Evolutionary conservation across 148 eudicot species (phyloP), one percentile per base, ranked within the genome.

Genomic region (Cornus controversa): DNA sequence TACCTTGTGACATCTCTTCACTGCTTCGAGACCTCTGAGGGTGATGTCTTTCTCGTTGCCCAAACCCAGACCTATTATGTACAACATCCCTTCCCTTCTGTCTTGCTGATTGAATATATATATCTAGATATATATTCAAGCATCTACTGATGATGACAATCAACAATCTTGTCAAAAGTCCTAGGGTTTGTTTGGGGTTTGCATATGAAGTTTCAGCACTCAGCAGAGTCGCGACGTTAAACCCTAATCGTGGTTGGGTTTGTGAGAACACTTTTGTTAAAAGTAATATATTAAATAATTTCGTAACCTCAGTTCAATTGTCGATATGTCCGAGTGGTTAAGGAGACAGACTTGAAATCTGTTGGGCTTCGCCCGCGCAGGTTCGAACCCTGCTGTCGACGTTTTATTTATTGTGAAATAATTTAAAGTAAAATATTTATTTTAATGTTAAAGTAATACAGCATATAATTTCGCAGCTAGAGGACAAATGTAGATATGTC

Each of bases 341-440:
- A 88, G 91, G 91, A 90, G 93, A 90, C 91, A 90, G 93, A 90
- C 91, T 90, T 90, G 93, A 90, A 90, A 90, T 90, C 93, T 90
- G 91, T 90, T 90, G 96, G 98, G 96, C 92, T 91, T 82, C 81
- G 97, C 96, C 91, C 93, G 96, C 89, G 97, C 97, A 92, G 94
- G 98, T 94, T 94, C 94, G 98, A 94, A 89, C 93, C 96, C 98
- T 94, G 96, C 96, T 92, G 98, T 94, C 91, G 94, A 94, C 96
- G 90, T 47, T 29, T 29, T 29, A 1, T 1, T 29, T 3, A 1
- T 29, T n/a, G n/a, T n/a, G n/a, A n/a, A n/a, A n/a, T 31, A 0
- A 31, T 5, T n/a, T n/a, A n/a, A n/a, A n/a, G n/a, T n/a, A n/a
- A n/a, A n/a, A n/a, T n/a, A n/a, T n/a, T n/a, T n/a, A n/a, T n/a